Evolutionary conservation across 306 rosid species (phyloP), one percentile per base, ranked within the genome.

Genomic region (Quillaja saponaria): DNA sequence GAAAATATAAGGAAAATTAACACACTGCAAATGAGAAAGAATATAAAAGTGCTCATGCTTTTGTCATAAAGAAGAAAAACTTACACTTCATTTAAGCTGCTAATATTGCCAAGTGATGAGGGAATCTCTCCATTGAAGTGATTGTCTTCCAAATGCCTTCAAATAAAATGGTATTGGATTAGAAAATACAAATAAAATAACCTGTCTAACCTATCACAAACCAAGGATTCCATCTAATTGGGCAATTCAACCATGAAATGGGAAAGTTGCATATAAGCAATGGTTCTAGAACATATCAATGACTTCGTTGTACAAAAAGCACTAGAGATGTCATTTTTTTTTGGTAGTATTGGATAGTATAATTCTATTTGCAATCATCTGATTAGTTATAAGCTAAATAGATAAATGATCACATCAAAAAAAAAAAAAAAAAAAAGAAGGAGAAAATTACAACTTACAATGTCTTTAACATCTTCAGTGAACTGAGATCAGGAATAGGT

Each of bases 111-210:
- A 17, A 90, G 82, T 56, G 97, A 81, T 28, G 80, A 79, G 6
- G 96, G 96, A 71, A 94, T 83, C 75, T 67, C 84, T 68, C 99
- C 99, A 58, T 40, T 76, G 52, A 90, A 80, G 58, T 68, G 84
- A 77, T 94, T 94, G 49, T 78, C 84, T 71, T 90, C 91, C 97
- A 94, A 71, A 73, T 85, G 90, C 82, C 97, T 94, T 49, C 20
- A 64, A 63, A 67, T 54, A 71, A 65, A 66, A 65, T 1, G 48
- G 55, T 41, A 58, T 28, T 60, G 52, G 41, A 48, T 64, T 16
- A 58, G 47, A 42, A 49, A 63, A 58, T 49, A 14, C 47, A 56
- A 59, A 55, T 35, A 51, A 40, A 61, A 66, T 37, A 50, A 11
- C 63, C 54, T 51, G 55, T 10, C 9, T 14, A 64, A 63, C 8